Percentiles rank a stretch among this genome's conserved stretches.
These are phyloP conservation scores for Dendrostoma leiphaemia DNA, from an alignment of 2,329 filamentous ascomycete genomes.

Conservation along the genomic window DNA sequence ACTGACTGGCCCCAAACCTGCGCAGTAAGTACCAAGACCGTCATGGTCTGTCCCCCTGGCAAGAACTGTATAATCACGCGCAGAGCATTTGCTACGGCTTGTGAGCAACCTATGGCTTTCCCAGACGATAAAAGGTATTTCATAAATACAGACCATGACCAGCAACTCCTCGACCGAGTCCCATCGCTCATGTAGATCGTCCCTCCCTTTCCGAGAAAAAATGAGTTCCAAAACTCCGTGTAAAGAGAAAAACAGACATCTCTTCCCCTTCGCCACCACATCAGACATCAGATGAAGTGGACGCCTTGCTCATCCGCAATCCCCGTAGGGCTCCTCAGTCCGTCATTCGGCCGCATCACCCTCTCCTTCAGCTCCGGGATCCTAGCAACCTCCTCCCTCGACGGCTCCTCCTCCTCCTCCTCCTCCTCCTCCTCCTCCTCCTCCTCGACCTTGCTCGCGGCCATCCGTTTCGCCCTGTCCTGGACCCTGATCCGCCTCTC, in stretches of 20 bases:
- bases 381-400: not conserved
- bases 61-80: too few species aligned
- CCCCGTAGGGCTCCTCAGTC: slow-evolving; percentile 22
- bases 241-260: not conserved
- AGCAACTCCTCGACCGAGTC: too few species aligned
- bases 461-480: slow-evolving; percentile 8
- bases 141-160: too few species aligned
- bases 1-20: too few species aligned
- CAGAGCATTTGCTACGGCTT: too few species aligned
- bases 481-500: slow-evolving; percentile 7
- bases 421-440: slow-evolving; percentile 5
- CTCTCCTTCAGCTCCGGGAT: slow-evolving; percentile 12
- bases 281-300: slow-evolving; percentile 28
- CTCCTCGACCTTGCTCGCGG: slow-evolving; percentile 7
- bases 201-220: too few species aligned
- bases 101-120: too few species aligned
- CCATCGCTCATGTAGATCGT: too few species aligned
- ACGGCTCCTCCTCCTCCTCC: slow-evolving; percentile 1
- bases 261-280: not conserved
- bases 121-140: too few species aligned
- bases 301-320: slow-evolving; percentile 33
- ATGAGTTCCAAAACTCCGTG: too few species aligned
- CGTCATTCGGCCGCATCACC: slow-evolving; percentile 17
- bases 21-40: too few species aligned
- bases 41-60: too few species aligned